Conservation (phyloP, 306 rosid genomes). For the Corylus heterophylla region DNA sequence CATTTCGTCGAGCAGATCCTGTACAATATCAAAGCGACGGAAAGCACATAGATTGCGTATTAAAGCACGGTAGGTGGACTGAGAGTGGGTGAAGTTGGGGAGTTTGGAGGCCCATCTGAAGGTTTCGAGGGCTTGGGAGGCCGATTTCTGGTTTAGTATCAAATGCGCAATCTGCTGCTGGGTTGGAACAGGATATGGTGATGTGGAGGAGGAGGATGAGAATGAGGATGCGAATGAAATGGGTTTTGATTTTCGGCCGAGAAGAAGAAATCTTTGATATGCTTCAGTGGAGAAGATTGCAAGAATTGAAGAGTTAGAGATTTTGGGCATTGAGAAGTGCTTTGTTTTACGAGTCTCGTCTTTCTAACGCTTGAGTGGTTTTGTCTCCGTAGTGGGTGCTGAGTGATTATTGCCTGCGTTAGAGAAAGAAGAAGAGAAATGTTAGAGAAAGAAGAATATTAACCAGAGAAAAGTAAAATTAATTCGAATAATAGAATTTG, state of each 20-base stretch:
- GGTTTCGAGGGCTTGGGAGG: constrained; percentile 52
- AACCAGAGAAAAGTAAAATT: no score
- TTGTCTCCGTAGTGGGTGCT: no score
- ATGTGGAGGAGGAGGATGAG: constrained; percentile 16
- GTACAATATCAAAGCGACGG: constrained; percentile 55
- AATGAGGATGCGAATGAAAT: constrained; percentile 4
- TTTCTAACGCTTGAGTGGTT: no score
- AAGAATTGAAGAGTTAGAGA: constrained; percentile 2
- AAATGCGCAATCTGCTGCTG: constrained; percentile 50
- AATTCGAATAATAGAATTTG: no score
- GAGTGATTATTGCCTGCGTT: no score
- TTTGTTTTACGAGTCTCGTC: neutral
- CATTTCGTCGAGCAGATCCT: constrained; percentile 78
- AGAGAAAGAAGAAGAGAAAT: no score
- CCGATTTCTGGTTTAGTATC: constrained; percentile 53
- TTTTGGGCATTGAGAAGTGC: neutral
- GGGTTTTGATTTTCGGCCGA: constrained; percentile 1
- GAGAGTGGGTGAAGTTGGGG: constrained; percentile 55
- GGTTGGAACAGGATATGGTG: constrained; percentile 42
- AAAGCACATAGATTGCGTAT: constrained; percentile 63
- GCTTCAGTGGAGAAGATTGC: neutral
- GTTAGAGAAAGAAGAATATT: no score
- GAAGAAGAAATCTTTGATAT: constrained; percentile 2
- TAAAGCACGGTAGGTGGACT: constrained; percentile 67
- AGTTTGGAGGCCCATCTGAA: constrained; percentile 73